Evolutionary conservation across 805 yeast genomes (phyloP), one percentile per base, ranked within the genome.

Genomic region (Hyphopichia homilentoma): DNA sequence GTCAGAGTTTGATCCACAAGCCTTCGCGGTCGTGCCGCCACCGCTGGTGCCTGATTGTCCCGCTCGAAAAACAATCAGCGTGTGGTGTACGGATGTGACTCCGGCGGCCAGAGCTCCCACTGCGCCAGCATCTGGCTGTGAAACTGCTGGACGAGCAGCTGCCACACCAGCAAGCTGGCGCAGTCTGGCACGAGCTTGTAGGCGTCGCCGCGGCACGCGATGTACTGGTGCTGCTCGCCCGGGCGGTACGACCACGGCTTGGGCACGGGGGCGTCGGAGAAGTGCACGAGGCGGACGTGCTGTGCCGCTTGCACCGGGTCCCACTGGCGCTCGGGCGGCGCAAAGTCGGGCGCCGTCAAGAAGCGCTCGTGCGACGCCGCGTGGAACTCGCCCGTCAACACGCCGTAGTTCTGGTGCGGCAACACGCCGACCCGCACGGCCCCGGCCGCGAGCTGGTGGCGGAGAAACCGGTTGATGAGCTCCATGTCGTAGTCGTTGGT

Each of bases 211-310:
- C n/a, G n/a, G n/a, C n/a, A n/a, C n/a, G n/a, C n/a, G n/a, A n/a
- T n/a, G n/a, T n/a, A n/a, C n/a, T n/a, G n/a, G n/a, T n/a, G n/a
- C n/a, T 20, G 7, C 11, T 20, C 22, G 22, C 12, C n/a, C 9
- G 6, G 13, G 13, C 13, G 52, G 3, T 39, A 24, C 25, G 47
- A 48, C 87, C 87, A 80, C 4, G 86, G 87, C 46, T 81, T 80
- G 0, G 79, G 76, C 5, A 79, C 52, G 5, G 87, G 87, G 21
- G 70, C 67, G 47, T 81, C 88, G 3, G 82, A 74, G 50, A 75
- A 81, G 49, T 81, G 88, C 18, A 79, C 50, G 33, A 76, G 59
- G 44, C 68, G 71, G 4, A 70, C 52, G 7, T 59, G 50, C 5
- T 46, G 39, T 6, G 57, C 38, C 9, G 53, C 44, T 15, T 45